phyloP scores from a whole-genome alignment of 495 filamentous ascomycete genomes.

The Platismatia glauca region DNA sequence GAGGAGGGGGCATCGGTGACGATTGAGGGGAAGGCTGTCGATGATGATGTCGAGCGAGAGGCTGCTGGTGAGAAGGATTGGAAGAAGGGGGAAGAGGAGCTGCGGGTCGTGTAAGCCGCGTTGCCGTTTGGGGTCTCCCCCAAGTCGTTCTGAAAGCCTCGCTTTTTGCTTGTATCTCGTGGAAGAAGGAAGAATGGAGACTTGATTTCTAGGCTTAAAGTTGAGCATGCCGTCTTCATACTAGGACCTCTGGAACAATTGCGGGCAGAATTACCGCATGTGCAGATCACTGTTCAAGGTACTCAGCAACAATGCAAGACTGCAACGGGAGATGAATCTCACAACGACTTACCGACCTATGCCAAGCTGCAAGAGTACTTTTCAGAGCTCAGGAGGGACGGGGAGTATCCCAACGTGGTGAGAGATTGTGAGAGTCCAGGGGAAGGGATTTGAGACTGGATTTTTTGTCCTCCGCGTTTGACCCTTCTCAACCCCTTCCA shows the following conservation, averaged over 20 bases:
- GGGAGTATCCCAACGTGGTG: background rate
- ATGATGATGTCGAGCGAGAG: conserved; percentile 14
- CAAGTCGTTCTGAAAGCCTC: too few relatives aligned
- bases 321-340: background rate
- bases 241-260: background rate
- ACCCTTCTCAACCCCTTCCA: too few relatives aligned
- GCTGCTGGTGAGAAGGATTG: conserved; percentile 18
- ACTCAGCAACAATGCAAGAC: background rate
- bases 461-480: too few relatives aligned
- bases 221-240: background rate
- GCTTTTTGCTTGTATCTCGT: too few relatives aligned
- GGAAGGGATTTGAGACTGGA: too few relatives aligned
- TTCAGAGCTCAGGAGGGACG: background rate
- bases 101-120: conserved; percentile 5
- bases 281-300: background rate
- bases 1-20: conserved; percentile 26
- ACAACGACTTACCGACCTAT: background rate
- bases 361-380: background rate
- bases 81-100: conserved; percentile 7
- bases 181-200: background rate
- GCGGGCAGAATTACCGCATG: background rate
- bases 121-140: too few relatives aligned
- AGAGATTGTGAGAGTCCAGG: background rate
- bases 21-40: conserved; percentile 28
- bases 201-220: background rate